These are phyloP conservation scores for Pseudopithomyces maydicus DNA, from an alignment of 2,329 filamentous ascomycete species.

Conservation along the genomic window DNA sequence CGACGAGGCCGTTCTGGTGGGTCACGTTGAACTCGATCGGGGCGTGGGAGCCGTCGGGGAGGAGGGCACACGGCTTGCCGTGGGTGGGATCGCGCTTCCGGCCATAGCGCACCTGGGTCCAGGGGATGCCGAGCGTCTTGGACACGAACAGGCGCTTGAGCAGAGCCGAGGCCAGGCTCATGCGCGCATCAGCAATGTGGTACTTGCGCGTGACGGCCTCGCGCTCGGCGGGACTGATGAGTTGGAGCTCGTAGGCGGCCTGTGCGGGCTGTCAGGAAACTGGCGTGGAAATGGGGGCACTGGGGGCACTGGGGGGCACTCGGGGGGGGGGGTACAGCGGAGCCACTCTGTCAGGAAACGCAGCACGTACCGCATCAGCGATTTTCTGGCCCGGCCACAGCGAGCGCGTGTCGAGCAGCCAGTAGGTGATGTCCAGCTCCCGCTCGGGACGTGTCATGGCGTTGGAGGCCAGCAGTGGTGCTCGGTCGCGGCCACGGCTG, in stretches of 20 bases:
- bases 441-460: constrained; percentile 21
- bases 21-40: constrained; percentile 75
- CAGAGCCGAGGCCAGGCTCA: constrained; percentile 73
- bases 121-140: constrained; percentile 63
- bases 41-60: constrained; percentile 44
- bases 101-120: constrained; percentile 62
- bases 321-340: no score
- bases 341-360: constrained; percentile 1
- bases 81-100: constrained; percentile 58
- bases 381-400: constrained; percentile 55
- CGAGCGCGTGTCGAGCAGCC: constrained; percentile 55
- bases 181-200: constrained; percentile 73
- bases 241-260: constrained; percentile 49
- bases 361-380: constrained; percentile 41
- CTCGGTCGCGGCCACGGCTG: not conserved
- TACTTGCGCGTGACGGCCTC: constrained; percentile 64
- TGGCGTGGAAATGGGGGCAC: not conserved
- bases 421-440: constrained; percentile 47
- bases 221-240: constrained; percentile 60
- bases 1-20: constrained; percentile 78
- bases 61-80: constrained; percentile 57
- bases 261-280: constrained; percentile 21
- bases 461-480: constrained; percentile 5
- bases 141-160: constrained; percentile 74
- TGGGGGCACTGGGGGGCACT: no score